These are phyloP conservation scores for Coelastrella sp. DNA, from an alignment of 139 green algal genomes.

Conservation along the genomic window DNA sequence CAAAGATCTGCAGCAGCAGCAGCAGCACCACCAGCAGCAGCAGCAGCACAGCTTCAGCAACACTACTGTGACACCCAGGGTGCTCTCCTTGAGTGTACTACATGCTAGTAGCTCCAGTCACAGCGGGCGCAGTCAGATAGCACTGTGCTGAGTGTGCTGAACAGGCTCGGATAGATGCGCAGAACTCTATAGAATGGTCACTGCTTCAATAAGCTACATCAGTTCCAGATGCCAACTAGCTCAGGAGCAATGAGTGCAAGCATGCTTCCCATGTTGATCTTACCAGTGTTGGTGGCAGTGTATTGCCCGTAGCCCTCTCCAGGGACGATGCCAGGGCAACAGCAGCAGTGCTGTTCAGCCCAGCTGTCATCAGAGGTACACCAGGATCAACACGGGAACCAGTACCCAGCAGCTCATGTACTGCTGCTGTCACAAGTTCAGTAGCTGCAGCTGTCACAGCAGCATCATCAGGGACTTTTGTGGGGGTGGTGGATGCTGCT, in stretches of 20 bases:
- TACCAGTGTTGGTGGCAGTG: constrained; percentile 61
- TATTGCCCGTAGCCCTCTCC: constrained; percentile 47
- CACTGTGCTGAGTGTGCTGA: background rate
- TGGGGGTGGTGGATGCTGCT: background rate
- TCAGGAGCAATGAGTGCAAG: too few species aligned
- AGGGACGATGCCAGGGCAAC: constrained; percentile 58
- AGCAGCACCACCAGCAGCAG: background rate
- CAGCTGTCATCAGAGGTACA: constrained; percentile 61
- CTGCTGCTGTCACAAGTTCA: constrained; percentile 14
- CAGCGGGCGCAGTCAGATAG: background rate
- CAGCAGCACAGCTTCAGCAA: background rate
- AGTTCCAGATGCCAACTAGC: too few species aligned
- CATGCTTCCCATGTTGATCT: background rate
- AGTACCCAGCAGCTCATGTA: constrained; percentile 33
- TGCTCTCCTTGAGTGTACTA: too few species aligned
- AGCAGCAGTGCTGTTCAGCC: constrained; percentile 67
- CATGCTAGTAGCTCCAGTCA: too few species aligned
- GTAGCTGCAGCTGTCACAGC: constrained; percentile 3
- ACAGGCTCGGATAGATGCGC: too few species aligned
- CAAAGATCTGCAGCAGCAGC: constrained; percentile 58
- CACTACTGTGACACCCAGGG: background rate
- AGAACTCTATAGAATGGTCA: too few species aligned
- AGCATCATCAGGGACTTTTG: background rate
- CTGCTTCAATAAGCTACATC: too few species aligned
- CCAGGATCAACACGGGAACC: background rate